Evolutionary conservation across 305 asterid species (phyloP).

Genomic region (Galium porrigens): DNA sequence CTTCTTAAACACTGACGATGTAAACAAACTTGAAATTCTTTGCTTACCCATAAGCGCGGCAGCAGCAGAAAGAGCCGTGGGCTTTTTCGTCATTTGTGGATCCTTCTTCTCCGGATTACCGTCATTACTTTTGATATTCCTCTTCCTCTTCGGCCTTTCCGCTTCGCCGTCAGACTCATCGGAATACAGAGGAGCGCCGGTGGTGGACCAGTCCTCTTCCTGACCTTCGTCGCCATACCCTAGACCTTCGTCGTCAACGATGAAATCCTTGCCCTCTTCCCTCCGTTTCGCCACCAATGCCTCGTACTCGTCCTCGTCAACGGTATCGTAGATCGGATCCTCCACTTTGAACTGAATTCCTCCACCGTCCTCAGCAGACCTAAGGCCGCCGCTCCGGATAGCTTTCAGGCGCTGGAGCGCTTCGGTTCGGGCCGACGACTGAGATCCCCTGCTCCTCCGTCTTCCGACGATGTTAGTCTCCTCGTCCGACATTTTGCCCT

Average conservation of each 20-base stretch:
- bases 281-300: conserved; percentile 77
- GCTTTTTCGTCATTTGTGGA: conserved; percentile 31
- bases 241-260: conserved; percentile 72
- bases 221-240: conserved; percentile 94
- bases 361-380: conserved; percentile 37
- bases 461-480: conserved; percentile 40
- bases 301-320: conserved; percentile 71
- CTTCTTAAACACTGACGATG: conserved; percentile 68
- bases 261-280: conserved; percentile 53
- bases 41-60: conserved; percentile 90
- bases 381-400: conserved; percentile 48
- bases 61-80: conserved; percentile 58
- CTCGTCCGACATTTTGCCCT: conserved; percentile 49
- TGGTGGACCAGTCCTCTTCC: conserved; percentile 80
- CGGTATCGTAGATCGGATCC: conserved; percentile 63
- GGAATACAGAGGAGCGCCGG: conserved; percentile 45
- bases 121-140: conserved; percentile 11
- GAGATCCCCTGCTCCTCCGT: conserved; percentile 43
- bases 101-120: conserved; percentile 51
- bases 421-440: conserved; percentile 38
- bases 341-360: conserved; percentile 62
- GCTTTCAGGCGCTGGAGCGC: conserved; percentile 70
- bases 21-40: conserved; percentile 61
- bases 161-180: conserved; percentile 63
- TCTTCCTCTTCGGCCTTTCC: conserved; percentile 50